Base-by-base conservation (phyloP, 108 stramenopile species). In the Chaetoceros tenuissimus region DNA sequence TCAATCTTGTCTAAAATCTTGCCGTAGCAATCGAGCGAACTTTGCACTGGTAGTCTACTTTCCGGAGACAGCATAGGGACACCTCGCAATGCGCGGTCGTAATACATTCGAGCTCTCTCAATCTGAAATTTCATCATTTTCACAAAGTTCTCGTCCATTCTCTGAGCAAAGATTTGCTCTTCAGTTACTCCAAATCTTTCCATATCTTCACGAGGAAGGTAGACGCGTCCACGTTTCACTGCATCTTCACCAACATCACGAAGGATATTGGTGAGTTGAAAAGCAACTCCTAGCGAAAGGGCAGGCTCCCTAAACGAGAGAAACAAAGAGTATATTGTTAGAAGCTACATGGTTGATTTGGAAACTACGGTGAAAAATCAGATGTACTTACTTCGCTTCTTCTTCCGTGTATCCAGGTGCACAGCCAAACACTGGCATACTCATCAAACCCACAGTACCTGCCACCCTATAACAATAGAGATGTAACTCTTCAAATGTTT, bases 221-320 rank as follows among this genome's bases (percentile, higher is more conserved):
- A 98, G 13, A 97, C 87, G 51, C 97, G 71, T 17, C 90, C 96
- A 23, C 96, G 81, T 51, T 80, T 72, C 24, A 66, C 77, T 2
- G 94, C 88, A 66, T 98, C 97, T 71, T 98, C 97, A 18, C 97
- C 97, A 3, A 98, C 95, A 58, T 97, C 96, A 7, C 97, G 84
- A 3, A 98, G 80, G 52, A 98, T 98, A 68, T 98, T 98, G 55
- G 97, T 98, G 55, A 98, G 70, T 81, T 98, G 97, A 65, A 98
- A 89, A 46, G 95, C 97, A 29, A 97, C 94, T n/a, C 96, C 97
- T 23, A 98, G 72, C 3, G 90, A 87, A 19, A 98, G 80, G 7
- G 95, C 95, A 2, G 95, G 97, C 59, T 93, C 88, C 72, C 85
- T 89, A 64, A 48, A 51, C 34, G 26, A 55, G 18, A 2, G 48